Conservation (phyloP, 768 basidiomycete genomes). For the Xanthoconium stramineum region DNA sequence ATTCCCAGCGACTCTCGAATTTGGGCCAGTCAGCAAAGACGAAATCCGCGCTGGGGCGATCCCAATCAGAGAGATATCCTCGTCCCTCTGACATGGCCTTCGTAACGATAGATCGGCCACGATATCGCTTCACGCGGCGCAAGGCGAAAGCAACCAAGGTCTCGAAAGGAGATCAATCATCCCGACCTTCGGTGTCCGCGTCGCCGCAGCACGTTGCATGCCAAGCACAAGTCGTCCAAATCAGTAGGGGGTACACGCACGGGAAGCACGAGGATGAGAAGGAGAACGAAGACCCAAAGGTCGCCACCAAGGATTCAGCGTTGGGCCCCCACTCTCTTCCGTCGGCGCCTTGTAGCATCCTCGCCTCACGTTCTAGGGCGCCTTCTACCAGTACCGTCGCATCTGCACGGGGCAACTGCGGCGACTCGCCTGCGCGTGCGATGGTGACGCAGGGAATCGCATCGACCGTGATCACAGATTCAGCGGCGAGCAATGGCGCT, state of each 20-base stretch:
- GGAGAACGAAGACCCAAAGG: conserved; percentile 4
- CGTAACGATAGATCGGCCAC: conserved; percentile 21
- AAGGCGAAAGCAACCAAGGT: conserved; percentile 7
- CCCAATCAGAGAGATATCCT: conserved; percentile 25
- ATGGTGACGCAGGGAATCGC: background rate
- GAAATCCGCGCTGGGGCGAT: conserved; percentile 15
- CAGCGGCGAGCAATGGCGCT: background rate
- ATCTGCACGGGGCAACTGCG: conserved; percentile 2
- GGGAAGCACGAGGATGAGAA: background rate
- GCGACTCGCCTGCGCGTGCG: background rate
- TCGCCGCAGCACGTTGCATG: background rate
- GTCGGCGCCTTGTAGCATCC: conserved; percentile 6
- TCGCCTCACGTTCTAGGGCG: conserved; percentile 16
- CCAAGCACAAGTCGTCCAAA: background rate
- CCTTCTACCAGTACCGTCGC: conserved; percentile 23
- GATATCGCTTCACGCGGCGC: conserved; percentile 16
- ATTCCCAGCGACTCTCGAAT: conserved; percentile 19
- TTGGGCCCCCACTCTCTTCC: conserved; percentile 1
- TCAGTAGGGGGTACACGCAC: background rate
- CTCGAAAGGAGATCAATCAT: background rate
- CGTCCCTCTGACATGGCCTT: conserved; percentile 19
- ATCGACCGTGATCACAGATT: background rate
- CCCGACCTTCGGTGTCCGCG: background rate
- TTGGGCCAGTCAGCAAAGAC: background rate
- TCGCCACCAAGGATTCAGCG: background rate